A percentile compares a stretch with the other conserved stretches of the same genome.
Conservation (phyloP, 2,329 filamentous ascomycete species). For the Paramyrothecium roridum region DNA sequence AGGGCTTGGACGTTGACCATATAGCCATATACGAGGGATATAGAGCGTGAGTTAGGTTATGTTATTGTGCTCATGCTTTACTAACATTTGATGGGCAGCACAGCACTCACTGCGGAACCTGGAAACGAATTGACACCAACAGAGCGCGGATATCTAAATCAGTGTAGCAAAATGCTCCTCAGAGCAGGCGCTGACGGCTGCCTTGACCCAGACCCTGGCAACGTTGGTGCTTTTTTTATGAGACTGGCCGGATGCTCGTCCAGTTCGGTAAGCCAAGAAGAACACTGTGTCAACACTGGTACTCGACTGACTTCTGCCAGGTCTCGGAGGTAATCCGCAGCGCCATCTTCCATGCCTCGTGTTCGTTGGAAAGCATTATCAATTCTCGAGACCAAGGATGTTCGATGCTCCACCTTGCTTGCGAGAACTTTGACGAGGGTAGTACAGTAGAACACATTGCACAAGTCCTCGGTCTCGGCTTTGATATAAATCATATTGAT, state of each 20-base stretch:
- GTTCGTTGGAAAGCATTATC: background rate
- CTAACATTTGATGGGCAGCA: too few species aligned
- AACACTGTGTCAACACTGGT: too few species aligned
- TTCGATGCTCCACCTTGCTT: background rate
- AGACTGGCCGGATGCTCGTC: background rate
- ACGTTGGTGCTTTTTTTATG: background rate
- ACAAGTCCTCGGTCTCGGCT: background rate
- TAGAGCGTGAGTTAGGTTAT: background rate
- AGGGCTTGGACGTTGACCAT: conserved; percentile 1
- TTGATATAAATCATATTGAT: background rate
- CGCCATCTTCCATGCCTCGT: background rate
- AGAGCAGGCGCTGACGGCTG: background rate
- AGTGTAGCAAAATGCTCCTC: background rate
- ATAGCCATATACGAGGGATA: background rate
- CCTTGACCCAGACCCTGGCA: background rate
- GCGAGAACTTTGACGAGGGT: background rate
- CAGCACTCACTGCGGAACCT: background rate
- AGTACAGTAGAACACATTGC: background rate
- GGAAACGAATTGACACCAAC: too few species aligned
- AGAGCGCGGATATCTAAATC: too few species aligned
- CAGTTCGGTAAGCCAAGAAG: too few species aligned
- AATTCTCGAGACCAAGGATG: background rate
- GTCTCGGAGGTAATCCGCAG: background rate
- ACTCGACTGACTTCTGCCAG: background rate
- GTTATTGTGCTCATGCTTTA: background rate